Evolutionary conservation across 176 grass and related monocot species (phyloP).

Genomic region (Oryza meyeriana): DNA sequence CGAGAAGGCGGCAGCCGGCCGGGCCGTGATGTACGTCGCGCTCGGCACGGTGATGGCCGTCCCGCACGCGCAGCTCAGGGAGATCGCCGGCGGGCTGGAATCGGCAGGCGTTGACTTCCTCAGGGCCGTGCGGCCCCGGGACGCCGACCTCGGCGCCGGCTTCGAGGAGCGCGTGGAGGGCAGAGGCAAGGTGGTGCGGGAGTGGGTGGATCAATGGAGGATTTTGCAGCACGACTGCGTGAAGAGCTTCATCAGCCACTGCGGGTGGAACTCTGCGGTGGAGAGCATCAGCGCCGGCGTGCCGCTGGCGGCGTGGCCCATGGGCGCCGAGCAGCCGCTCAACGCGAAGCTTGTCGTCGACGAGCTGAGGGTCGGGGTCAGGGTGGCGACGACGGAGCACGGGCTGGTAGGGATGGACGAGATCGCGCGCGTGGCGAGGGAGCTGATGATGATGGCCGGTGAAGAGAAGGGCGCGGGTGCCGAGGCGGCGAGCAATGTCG

Average conservation of each 20-base stretch:
- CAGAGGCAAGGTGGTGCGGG: too few species aligned
- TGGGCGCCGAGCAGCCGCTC: slow-evolving; percentile 22
- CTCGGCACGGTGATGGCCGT: neutral
- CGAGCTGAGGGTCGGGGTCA: slow-evolving; percentile 2
- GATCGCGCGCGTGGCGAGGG: neutral
- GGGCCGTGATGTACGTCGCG: slow-evolving; percentile 11
- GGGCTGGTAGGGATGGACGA: neutral
- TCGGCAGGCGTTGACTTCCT: too few species aligned
- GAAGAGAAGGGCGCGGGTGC: neutral
- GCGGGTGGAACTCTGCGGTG: slow-evolving; percentile 26
- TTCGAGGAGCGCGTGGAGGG: too few species aligned
- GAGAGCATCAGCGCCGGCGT: slow-evolving; percentile 32
- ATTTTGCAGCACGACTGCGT: neutral
- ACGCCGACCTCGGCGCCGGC: too few species aligned
- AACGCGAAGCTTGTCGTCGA: slow-evolving; percentile 10
- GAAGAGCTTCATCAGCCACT: slow-evolving; percentile 13
- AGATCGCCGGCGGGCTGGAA: slow-evolving; percentile 18
- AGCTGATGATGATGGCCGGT: neutral
- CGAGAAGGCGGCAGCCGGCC: slow-evolving; percentile 18
- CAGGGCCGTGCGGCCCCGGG: too few species aligned
- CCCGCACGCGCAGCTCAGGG: neutral
- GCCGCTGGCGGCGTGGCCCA: slow-evolving; percentile 33
- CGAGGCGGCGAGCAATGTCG: neutral
- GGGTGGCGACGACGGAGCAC: neutral
- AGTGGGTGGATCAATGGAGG: too few species aligned